Evolutionary conservation across 1,284 basidiomycete species (phyloP), one percentile per base, ranked within the genome.

Genomic region (Leccinum subfulvum): DNA sequence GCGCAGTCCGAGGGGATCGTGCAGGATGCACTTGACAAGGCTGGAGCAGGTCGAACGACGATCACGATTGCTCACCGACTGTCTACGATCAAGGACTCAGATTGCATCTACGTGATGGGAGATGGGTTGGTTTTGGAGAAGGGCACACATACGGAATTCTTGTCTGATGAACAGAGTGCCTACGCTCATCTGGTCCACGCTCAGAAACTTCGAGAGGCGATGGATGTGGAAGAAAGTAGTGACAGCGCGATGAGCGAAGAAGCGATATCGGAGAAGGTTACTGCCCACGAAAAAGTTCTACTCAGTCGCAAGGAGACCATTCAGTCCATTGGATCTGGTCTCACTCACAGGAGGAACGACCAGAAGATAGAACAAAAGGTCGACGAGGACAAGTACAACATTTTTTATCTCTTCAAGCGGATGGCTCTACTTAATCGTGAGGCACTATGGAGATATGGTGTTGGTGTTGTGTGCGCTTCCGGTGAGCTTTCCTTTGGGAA

Each of bases 1-100:
- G 95, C 94, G 1, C 88, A 93, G 73, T 90, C 87, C 2, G 97
- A 99, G 76, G 91, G 92, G 57, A 83, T 98, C 62, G 97, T 99
- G 0, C 95, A 98, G 77, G 90, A 97, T 71, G 97, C 97, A 13
- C 79, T 99, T 58, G 96, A 98, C 75, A 95, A 94, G 77, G 95
- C 95, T 60, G 82, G 93, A 10, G 84, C 86, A 79, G 90, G 88
- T 55, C 88, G 90, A 56, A 92, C 90, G 4, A 92, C 90, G 1
- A 92, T 92, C 74, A 89, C 87, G 13, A 91, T 90, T 62, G 89
- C 88, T 33, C 90, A 92, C 69, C 84, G 91, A 66, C 80, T 92
- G 2, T 90, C 88, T 3, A 92, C 91, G 14, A 89, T 93, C 79
- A 91, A 89, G 77, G 86, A 90, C 69, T 90, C 91, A 0, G 83